phyloP scores from a whole-genome alignment of 768 basidiomycete genomes.

The Agrocybe pediades region DNA sequence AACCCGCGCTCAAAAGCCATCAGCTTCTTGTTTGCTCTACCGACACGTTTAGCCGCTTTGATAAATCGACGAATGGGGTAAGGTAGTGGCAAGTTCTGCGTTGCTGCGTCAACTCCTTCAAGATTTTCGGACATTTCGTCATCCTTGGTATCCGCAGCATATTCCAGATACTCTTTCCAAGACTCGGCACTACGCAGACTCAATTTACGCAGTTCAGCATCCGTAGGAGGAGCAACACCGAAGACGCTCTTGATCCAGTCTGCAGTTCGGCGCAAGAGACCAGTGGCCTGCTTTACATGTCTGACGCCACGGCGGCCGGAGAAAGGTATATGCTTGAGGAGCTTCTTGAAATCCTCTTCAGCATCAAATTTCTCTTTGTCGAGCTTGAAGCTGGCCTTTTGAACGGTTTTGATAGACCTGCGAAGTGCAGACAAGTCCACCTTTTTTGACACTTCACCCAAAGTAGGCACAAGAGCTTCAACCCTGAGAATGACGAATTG shows the following conservation, averaged over 20 bases:
- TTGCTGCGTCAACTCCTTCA: constrained; percentile 8
- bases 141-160: constrained; percentile 8
- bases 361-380: constrained; percentile 62
- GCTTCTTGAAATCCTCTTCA: constrained; percentile 49
- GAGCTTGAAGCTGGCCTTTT: constrained; percentile 51
- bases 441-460: constrained; percentile 15
- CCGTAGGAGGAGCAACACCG: constrained; percentile 34
- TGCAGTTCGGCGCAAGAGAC: constrained; percentile 24
- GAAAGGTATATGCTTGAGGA: constrained; percentile 40
- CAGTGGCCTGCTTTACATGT: constrained; percentile 21
- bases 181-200: constrained; percentile 23
- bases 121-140: background rate
- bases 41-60: constrained; percentile 60
- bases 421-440: constrained; percentile 47
- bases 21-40: constrained; percentile 66
- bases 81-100: constrained; percentile 10
- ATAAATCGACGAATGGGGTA: constrained; percentile 47
- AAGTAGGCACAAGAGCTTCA: constrained; percentile 41
- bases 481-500: constrained; percentile 38
- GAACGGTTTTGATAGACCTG: constrained; percentile 46
- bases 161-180: constrained; percentile 37
- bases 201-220: constrained; percentile 21
- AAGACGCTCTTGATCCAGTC: constrained; percentile 40
- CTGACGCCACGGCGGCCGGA: constrained; percentile 24
- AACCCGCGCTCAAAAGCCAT: constrained; percentile 77